Conservation (phyloP, 177 flowering plant genomes). For the Vitis hybrid region DNA sequence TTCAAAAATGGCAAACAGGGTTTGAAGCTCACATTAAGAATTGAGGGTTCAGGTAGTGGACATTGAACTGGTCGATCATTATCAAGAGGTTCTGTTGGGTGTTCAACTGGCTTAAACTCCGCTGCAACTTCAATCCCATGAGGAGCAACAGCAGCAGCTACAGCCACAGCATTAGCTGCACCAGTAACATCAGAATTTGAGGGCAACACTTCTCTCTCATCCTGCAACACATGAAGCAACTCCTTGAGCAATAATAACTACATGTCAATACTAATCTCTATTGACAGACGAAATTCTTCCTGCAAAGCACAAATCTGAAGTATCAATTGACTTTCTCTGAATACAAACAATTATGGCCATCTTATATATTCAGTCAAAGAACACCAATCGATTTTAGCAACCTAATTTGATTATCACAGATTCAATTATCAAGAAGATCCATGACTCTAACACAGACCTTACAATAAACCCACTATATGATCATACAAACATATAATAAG, state of each 20-base stretch:
- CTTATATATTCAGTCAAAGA: too few species aligned
- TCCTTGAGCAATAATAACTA: neutral
- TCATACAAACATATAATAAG: too few species aligned
- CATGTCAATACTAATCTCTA: neutral
- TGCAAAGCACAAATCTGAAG: too few species aligned
- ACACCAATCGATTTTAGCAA: too few species aligned
- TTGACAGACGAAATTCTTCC: neutral
- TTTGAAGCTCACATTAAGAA: slow-evolving; percentile 73
- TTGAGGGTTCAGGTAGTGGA: slow-evolving; percentile 93
- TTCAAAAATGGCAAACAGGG: neutral
- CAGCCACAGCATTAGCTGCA: slow-evolving; percentile 18
- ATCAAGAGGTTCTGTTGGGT: slow-evolving; percentile 82
- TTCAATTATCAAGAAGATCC: too few species aligned
- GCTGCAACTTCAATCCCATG: slow-evolving; percentile 84
- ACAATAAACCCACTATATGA: too few species aligned
- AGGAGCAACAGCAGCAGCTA: slow-evolving; percentile 22
- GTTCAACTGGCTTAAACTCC: slow-evolving; percentile 93
- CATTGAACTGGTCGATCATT: slow-evolving; percentile 83
- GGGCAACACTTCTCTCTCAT: slow-evolving; percentile 53
- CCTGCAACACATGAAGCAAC: slow-evolving; percentile 39
- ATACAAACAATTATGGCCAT: too few species aligned
- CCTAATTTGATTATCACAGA: too few species aligned
- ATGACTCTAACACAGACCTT: too few species aligned
- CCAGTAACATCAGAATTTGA: slow-evolving; percentile 41
- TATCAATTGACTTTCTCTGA: too few species aligned